A percentile compares a stretch with the other conserved stretches of the same genome.
phyloP scores from a whole-genome alignment of 2,329 filamentous ascomycete genomes.

The Nothophoma quercina region DNA sequence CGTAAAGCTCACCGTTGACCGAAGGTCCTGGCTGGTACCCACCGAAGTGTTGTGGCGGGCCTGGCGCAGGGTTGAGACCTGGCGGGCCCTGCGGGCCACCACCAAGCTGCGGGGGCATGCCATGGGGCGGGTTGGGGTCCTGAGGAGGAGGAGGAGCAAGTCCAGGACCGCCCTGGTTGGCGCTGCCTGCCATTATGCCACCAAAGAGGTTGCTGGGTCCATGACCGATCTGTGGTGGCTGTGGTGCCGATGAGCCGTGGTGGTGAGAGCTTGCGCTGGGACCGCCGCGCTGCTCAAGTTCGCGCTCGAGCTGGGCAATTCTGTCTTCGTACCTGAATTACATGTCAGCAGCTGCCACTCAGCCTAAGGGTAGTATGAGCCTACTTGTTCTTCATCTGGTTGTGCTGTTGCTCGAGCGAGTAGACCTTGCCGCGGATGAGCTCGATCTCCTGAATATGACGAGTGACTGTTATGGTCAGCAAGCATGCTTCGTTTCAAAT shows the following conservation, averaged over 20 bases:
- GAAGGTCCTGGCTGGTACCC: slow-evolving; percentile 69
- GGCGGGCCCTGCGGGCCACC: slow-evolving; percentile 77
- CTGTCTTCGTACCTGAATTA: slow-evolving; percentile 90
- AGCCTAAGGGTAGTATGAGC: too few species aligned
- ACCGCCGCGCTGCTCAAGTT: slow-evolving; percentile 77
- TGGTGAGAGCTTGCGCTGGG: slow-evolving; percentile 75
- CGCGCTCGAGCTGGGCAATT: slow-evolving; percentile 82
- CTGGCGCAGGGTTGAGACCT: slow-evolving; percentile 64
- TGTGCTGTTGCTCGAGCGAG: slow-evolving; percentile 87
- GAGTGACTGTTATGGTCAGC: slow-evolving; percentile 68
- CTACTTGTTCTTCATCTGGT: slow-evolving; percentile 90
- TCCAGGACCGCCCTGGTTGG: slow-evolving; percentile 81
- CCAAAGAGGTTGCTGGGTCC: slow-evolving; percentile 91
- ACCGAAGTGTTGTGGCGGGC: slow-evolving; percentile 74
- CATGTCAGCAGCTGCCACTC: too few species aligned
- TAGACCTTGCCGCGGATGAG: slow-evolving; percentile 93
- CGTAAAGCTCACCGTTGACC: slow-evolving; percentile 63
- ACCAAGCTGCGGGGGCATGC: slow-evolving; percentile 65
- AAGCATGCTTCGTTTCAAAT: background rate
- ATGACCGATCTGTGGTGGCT: slow-evolving; percentile 84
- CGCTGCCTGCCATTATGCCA: slow-evolving; percentile 91
- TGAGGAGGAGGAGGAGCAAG: slow-evolving; percentile 75
- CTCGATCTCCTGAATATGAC: slow-evolving; percentile 94
- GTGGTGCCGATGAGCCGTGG: slow-evolving; percentile 75
- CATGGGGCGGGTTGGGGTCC: slow-evolving; percentile 66